Conservation (phyloP, 2,329 filamentous ascomycete species). For the Epichloe sp. region DNA sequence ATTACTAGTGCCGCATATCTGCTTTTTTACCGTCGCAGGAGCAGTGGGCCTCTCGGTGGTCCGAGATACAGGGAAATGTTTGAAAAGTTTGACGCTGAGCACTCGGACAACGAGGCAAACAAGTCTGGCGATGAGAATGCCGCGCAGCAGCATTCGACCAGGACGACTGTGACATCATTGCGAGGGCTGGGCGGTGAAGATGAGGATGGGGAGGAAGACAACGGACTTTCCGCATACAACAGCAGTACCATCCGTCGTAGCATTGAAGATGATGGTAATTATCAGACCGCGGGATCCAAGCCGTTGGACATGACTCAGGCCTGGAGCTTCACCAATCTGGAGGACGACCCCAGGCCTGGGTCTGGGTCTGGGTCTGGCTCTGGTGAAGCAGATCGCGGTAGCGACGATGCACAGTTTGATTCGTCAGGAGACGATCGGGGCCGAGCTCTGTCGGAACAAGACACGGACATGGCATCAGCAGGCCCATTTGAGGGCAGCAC, state of each 20-base stretch:
- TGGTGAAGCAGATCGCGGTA: slow-evolving; percentile 24
- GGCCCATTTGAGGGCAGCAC: slow-evolving; percentile 6
- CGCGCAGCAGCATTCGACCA: slow-evolving; percentile 32
- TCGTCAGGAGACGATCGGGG: slow-evolving; percentile 24
- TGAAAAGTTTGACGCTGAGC: slow-evolving; percentile 44
- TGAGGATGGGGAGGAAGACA: slow-evolving; percentile 15
- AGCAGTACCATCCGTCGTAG: slow-evolving; percentile 24
- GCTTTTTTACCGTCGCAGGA: slow-evolving; percentile 86
- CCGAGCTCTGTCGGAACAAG: slow-evolving; percentile 14
- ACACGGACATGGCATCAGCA: slow-evolving; percentile 18
- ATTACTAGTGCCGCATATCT: slow-evolving; percentile 76
- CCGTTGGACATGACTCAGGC: slow-evolving; percentile 21
- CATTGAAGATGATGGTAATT: slow-evolving; percentile 31
- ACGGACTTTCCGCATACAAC: slow-evolving; percentile 21
- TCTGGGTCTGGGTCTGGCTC: slow-evolving; percentile 15
- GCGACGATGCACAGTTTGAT: slow-evolving; percentile 30
- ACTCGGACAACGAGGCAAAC: slow-evolving; percentile 27
- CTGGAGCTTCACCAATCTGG: slow-evolving; percentile 35
- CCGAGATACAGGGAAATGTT: slow-evolving; percentile 59
- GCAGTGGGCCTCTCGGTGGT: slow-evolving; percentile 64
- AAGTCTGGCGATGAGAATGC: slow-evolving; percentile 60
- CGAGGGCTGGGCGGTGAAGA: slow-evolving; percentile 16
- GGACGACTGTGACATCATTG: slow-evolving; percentile 17
- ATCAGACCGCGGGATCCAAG: slow-evolving; percentile 15
- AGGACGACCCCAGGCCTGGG: slow-evolving; percentile 14